Base-by-base conservation (phyloP, 345 rosid genomes). In the Luvunga scandens region DNA sequence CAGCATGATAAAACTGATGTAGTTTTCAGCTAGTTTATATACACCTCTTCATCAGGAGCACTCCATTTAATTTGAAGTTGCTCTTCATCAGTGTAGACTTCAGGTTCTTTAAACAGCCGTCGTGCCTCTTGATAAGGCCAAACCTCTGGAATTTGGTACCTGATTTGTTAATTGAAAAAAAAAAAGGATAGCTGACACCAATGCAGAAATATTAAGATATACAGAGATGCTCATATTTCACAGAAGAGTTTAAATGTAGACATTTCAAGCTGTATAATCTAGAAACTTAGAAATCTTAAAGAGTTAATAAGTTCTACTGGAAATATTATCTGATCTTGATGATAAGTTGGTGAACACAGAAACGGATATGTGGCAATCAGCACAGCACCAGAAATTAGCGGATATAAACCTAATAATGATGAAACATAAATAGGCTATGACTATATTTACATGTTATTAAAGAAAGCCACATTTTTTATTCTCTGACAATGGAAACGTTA, bases 71-170 rank as follows among this genome's bases (percentile, higher is more conserved):
- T 71, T 75, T 94, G 97, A 70, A 85, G 86, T 80, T 92, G 89
- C 77, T 90, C 93, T 72, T 83, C 90, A 39, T 87, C 88, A 6
- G 81, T 80, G 83, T 86, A 71, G 61, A 94, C 95, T 79, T 82
- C 74, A 39, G 98, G 99, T 77, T 96, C 97, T 80, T 91, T 92
- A 62, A 96, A 96, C 74, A 96, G 92, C 69, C 30, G 67, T 2
- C 92, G 89, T 71, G 97, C 99, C 87, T 90, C 94, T 79, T 86
- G 84, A 85, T 92, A 94, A 57, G 97, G 98, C 98, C 97, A 96
- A 69, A 87, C 89, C 72, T 88, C 97, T 2, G 97, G 92, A 86
- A 96, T 87, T 76, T 86, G 92, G 78, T 96, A 94, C 87, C 98
- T 96, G 80, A 57, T 50, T 50, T 50, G 5, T 50, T 16, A 50